phyloP scores from a whole-genome alignment of 164 flowering plant genomes.

The Aristolochia californica region DNA sequence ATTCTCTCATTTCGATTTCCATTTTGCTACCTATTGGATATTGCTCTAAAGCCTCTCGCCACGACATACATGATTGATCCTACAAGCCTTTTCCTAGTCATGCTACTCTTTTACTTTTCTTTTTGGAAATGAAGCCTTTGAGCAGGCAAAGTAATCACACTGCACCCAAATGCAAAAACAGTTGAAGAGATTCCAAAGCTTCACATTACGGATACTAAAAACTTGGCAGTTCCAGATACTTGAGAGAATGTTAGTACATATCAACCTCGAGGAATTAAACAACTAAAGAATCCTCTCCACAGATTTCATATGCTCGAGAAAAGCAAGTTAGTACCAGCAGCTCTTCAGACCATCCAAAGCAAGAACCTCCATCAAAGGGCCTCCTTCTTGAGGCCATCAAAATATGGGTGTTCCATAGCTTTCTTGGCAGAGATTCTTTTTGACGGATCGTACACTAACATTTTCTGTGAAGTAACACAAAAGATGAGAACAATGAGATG shows the following conservation, averaged over 20 bases:
- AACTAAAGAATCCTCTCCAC: no score
- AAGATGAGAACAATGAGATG: neutral
- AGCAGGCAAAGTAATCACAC: no score
- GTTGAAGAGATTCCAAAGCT: neutral
- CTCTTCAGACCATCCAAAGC: neutral
- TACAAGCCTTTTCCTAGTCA: no score
- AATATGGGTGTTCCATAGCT: slow-evolving; percentile 84
- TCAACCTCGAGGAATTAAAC: no score
- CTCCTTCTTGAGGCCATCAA: slow-evolving; percentile 49
- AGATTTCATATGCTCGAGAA: slow-evolving; percentile 26
- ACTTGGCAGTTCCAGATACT: no score
- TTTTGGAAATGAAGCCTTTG: neutral
- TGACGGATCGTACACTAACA: slow-evolving; percentile 70
- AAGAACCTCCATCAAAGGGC: slow-evolving; percentile 22
- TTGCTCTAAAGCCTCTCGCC: no score
- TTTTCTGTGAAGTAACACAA: slow-evolving; percentile 36
- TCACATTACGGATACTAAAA: neutral
- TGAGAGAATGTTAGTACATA: no score
- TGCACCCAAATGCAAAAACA: neutral
- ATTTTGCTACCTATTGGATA: no score
- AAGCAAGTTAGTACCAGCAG: slow-evolving; percentile 18
- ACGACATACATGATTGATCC: no score
- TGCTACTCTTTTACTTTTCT: no score
- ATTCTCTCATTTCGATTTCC: no score
- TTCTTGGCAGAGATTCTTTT: slow-evolving; percentile 77